These are phyloP conservation scores for Hypoxylon sp. DNA, from an alignment of 2,329 filamentous ascomycete species.

Conservation along the genomic window DNA sequence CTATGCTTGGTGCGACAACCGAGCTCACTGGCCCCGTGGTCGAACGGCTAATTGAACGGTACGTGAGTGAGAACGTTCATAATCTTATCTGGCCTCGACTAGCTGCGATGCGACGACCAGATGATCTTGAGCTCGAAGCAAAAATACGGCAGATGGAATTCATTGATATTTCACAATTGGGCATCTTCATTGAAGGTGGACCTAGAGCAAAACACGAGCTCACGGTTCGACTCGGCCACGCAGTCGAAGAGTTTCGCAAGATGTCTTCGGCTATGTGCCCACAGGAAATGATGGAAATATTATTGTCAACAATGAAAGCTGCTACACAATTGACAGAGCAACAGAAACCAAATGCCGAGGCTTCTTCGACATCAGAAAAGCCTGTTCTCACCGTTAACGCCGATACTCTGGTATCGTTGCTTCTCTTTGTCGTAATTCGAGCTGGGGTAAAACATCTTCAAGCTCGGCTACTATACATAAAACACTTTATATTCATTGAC, in stretches of 20 bases:
- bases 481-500: slow-evolving; percentile 97
- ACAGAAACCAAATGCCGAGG: slow-evolving; percentile 55
- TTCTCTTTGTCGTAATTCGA: slow-evolving; percentile 92
- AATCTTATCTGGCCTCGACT: slow-evolving; percentile 89
- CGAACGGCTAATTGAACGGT: slow-evolving; percentile 93
- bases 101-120: slow-evolving; percentile 80
- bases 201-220: slow-evolving; percentile 85
- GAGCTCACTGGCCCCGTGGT: slow-evolving; percentile 93
- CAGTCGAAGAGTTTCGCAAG: slow-evolving; percentile 90
- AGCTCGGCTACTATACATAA: slow-evolving; percentile 92
- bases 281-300: slow-evolving; percentile 88
- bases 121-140: slow-evolving; percentile 89
- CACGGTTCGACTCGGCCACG: slow-evolving; percentile 79
- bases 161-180: slow-evolving; percentile 94
- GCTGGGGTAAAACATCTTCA: slow-evolving; percentile 90
- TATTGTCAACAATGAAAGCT: slow-evolving; percentile 85
- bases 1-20: slow-evolving; percentile 90
- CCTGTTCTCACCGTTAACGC: slow-evolving; percentile 78
- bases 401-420: slow-evolving; percentile 90
- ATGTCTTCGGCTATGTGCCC: slow-evolving; percentile 83
- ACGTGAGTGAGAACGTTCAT: slow-evolving; percentile 93
- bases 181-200: slow-evolving; percentile 86
- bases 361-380: slow-evolving; percentile 64
- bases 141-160: slow-evolving; percentile 94
- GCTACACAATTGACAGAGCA: slow-evolving; percentile 78